A percentile compares a stretch with the other conserved stretches of the same genome.
phyloP scores from a whole-genome alignment of 352 stramenopile species.

The Phytophthora pini region DNA sequence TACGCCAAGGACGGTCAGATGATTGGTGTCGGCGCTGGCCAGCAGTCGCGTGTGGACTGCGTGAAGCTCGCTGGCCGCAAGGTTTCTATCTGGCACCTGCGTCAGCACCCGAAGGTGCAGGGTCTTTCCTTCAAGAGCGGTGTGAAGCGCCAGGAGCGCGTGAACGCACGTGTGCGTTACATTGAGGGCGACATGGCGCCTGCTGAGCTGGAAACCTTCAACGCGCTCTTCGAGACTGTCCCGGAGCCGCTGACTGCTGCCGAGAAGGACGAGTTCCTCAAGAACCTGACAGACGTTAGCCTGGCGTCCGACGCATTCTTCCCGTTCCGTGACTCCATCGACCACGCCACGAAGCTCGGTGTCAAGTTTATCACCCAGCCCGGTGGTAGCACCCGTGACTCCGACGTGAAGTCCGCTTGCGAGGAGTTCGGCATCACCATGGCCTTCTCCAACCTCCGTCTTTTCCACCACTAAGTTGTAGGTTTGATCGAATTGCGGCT shows the following conservation, averaged over 20 bases:
- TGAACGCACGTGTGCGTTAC: constrained; percentile 99
- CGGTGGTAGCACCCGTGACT: constrained; percentile 82
- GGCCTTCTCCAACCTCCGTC: constrained; percentile 97
- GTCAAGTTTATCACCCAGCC: constrained; percentile 99
- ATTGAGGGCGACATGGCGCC: constrained; percentile 99
- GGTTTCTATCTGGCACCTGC: constrained; percentile 97
- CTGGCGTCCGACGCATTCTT: constrained; percentile 99
- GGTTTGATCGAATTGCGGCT: constrained; percentile 6
- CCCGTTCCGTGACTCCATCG: constrained; percentile 99
- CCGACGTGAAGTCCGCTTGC: constrained; percentile 94
- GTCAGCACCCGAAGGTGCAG: constrained; percentile 97
- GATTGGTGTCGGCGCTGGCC: constrained; percentile 99
- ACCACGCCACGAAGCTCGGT: constrained; percentile 95
- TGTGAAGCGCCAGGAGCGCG: constrained; percentile 98
- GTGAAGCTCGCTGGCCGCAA: constrained; percentile 99
- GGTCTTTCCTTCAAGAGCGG: constrained; percentile 96
- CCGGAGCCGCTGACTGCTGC: constrained; percentile 93
- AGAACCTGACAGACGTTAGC: constrained; percentile 88
- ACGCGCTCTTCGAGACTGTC: constrained; percentile 94
- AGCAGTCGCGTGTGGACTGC: constrained; percentile 99
- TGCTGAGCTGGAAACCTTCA: constrained; percentile 95
- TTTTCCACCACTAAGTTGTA: constrained; percentile 99
- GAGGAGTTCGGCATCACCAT: constrained; percentile 99
- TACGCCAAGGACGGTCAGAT: constrained; percentile 99
- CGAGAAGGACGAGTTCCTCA: constrained; percentile 97